A percentile compares a stretch with the other conserved stretches of the same genome.
Evolutionary conservation across 1,284 basidiomycete species (phyloP).

Genomic region (Ganoderma sp.): DNA sequence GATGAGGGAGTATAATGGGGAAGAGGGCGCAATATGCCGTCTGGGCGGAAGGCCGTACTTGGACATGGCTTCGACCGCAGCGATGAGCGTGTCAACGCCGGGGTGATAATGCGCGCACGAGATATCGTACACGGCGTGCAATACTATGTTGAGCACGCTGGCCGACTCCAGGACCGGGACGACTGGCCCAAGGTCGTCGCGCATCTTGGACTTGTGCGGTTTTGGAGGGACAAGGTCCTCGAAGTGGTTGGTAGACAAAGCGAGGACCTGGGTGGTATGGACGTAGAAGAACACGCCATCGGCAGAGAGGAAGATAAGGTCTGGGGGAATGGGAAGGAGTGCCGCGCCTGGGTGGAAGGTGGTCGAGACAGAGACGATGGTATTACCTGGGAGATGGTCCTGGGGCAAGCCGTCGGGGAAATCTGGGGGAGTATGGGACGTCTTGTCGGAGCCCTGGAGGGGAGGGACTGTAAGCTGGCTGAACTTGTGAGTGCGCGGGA

Average conservation of each 20-base stretch:
- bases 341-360: slow-evolving; percentile 76
- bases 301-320: slow-evolving; percentile 68
- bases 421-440: slow-evolving; percentile 43
- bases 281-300: slow-evolving; percentile 74
- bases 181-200: slow-evolving; percentile 40
- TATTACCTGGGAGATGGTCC: slow-evolving; percentile 34
- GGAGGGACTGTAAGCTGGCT: slow-evolving; percentile 1
- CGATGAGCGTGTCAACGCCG: slow-evolving; percentile 39
- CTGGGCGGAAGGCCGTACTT: slow-evolving; percentile 42
- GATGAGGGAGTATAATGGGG: slow-evolving; percentile 41
- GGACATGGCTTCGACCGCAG: slow-evolving; percentile 41
- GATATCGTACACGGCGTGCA: slow-evolving; percentile 45
- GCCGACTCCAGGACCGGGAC: slow-evolving; percentile 43
- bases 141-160: slow-evolving; percentile 44
- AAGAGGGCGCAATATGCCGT: slow-evolving; percentile 35
- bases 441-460: slow-evolving; percentile 39
- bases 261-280: slow-evolving; percentile 44
- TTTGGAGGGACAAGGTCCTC: slow-evolving; percentile 41
- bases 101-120: slow-evolving; percentile 46
- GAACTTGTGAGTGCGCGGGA: background rate
- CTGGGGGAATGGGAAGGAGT: slow-evolving; percentile 57
- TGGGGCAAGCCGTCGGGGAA: slow-evolving; percentile 34
- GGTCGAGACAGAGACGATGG: slow-evolving; percentile 76
- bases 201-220: slow-evolving; percentile 20
- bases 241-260: slow-evolving; percentile 47